Base-by-base conservation (phyloP, 2,329 filamentous ascomycete species). In the Ophiostoma perfectum region DNA sequence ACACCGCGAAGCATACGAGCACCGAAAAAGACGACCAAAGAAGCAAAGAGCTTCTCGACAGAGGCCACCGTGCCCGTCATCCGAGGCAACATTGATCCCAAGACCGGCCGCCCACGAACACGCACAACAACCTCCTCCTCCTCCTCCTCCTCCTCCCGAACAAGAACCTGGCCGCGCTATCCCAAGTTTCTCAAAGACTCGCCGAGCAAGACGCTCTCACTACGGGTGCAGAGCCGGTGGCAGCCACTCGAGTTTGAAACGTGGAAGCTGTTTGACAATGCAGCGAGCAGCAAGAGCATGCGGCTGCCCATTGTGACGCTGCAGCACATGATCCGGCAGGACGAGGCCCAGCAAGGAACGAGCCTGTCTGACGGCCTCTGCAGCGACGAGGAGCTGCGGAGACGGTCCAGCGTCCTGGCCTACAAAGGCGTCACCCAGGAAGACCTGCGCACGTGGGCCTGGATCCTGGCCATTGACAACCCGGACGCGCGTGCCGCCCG, bases 391-490 rank as follows among this genome's bases (percentile, higher is more conserved):
- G 39, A 60, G n/a, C 36, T 14, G 38, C 47, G 49, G 39, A 18
- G 38, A 12, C 65, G 74, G 12, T 70, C 80, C 7, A 72, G 74
- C 41, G 72, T 71, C 27, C 67, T 80, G 9, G 73, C 73, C 2
- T 69, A 68, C 55, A 78, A 75, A 64, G 79, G 78, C 5, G 74
- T 78, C 70, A 72, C 73, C 1, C 74, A 74, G 67, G 73, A 73
- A 1, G 75, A 80, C 52, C 65, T 81, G 42, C 75, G 76, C 12
- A 77, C 78, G 52, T 81, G 80, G 80, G 68, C 78, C 55, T 81
- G 78, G 79, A 79, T 82, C 38, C 64, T 82, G 18, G 75, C 74
- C 0, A 77, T 74, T 0, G 69, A 75, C 6, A 72, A 76, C 64
- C 75, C 76, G 7, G 80, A 81, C 67, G 72, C 66, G 55, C 77